Conservation (phyloP, 2,329 filamentous ascomycete species). For the Fusarium clavum region DNA sequence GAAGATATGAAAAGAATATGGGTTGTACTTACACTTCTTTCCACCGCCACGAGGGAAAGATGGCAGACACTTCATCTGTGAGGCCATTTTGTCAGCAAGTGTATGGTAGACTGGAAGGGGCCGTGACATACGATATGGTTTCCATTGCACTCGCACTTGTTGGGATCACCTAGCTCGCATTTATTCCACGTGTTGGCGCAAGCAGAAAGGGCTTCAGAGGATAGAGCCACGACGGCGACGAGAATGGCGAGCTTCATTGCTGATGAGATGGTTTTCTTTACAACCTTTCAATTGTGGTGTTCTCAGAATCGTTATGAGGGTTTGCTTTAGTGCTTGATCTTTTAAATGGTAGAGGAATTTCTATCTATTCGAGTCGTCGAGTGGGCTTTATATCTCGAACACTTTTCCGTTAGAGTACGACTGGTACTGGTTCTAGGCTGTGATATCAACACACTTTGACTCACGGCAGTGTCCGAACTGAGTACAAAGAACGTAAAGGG, state of each 20-base stretch:
- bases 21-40: not conserved
- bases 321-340: too few species aligned
- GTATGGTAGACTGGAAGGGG: rapidly evolving
- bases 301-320: not conserved
- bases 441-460: not conserved
- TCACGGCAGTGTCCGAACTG: not conserved
- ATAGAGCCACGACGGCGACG: not conserved
- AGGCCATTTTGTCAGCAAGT: not conserved
- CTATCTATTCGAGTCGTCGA: rapidly evolving
- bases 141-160: slow-evolving; percentile 1
- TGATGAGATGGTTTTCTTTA: not conserved
- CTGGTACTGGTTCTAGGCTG: too few species aligned
- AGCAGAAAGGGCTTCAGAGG: not conserved
- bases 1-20: too few species aligned
- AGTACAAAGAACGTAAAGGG: not conserved
- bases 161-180: not conserved
- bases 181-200: not conserved
- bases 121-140: not conserved
- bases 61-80: not conserved
- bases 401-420: not conserved
- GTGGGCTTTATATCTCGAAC: not conserved
- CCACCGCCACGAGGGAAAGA: not conserved
- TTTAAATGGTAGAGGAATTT: rapidly evolving
- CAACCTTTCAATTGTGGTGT: too few species aligned
- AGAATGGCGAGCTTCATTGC: slow-evolving; percentile 2